A percentile compares a stretch with the other conserved stretches of the same genome.
These are phyloP conservation scores for Lachancea lanzarotensis DNA, from an alignment of 805 yeast species.

Conservation along the genomic window DNA sequence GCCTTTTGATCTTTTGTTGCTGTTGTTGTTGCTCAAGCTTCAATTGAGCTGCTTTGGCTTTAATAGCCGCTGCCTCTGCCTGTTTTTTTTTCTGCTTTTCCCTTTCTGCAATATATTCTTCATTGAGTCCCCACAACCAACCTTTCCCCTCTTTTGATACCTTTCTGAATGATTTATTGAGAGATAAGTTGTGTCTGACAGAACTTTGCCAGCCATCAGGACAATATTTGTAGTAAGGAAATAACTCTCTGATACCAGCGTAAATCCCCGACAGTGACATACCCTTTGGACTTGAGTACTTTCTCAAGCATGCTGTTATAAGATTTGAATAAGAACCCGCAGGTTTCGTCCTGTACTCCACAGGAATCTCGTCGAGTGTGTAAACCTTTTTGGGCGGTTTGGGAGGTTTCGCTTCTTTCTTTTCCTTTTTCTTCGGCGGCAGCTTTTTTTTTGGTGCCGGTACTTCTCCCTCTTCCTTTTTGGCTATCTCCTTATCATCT, in stretches of 20 bases:
- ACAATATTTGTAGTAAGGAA: conserved; percentile 88
- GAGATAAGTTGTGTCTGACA: conserved; percentile 80
- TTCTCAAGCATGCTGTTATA: conserved; percentile 70
- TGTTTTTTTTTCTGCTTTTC: conserved; percentile 67
- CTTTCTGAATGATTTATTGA: conserved; percentile 78
- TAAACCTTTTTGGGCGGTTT: conserved; percentile 57
- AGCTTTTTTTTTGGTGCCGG: conserved; percentile 40
- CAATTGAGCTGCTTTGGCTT: conserved; percentile 49
- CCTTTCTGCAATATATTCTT: conserved; percentile 72
- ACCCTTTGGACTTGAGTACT: conserved; percentile 61
- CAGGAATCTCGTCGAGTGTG: conserved; percentile 80
- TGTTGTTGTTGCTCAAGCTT: conserved; percentile 49
- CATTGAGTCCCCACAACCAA: conserved; percentile 92
- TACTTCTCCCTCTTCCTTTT: conserved; percentile 40
- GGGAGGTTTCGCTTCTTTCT: conserved; percentile 46
- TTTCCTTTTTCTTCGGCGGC: conserved; percentile 36
- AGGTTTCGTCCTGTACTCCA: conserved; percentile 80
- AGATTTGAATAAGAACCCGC: conserved; percentile 71
- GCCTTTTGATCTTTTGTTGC: conserved; percentile 30
- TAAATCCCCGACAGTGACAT: conserved; percentile 80
- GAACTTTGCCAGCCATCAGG: conserved; percentile 98
- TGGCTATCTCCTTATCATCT: conserved; percentile 27
- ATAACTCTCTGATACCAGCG: conserved; percentile 76
- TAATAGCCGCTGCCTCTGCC: conserved; percentile 56
- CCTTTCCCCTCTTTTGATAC: conserved; percentile 86